phyloP scores from a whole-genome alignment of 106 monocot species.

The Dendrobium huoshanense region DNA sequence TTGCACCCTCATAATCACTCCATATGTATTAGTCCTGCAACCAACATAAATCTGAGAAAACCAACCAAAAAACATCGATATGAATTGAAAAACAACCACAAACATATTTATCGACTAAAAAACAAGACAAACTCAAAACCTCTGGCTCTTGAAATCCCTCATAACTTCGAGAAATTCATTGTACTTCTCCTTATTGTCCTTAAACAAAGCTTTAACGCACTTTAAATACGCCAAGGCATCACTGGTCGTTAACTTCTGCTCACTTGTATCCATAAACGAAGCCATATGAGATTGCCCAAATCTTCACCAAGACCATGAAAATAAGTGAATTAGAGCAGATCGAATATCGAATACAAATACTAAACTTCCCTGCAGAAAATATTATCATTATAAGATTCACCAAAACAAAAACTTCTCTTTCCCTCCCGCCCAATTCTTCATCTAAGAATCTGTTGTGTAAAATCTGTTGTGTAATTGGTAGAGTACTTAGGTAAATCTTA shows the following conservation, averaged over 20 bases:
- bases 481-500: too few species aligned
- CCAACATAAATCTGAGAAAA: neutral
- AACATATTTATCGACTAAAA: neutral
- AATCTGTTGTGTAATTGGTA: too few species aligned
- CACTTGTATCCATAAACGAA: neutral
- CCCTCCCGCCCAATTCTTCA: too few species aligned
- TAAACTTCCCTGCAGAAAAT: too few species aligned
- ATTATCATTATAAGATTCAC: too few species aligned
- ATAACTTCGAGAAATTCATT: constrained; percentile 79
- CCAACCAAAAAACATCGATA: neutral
- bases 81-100: neutral
- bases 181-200: constrained; percentile 73
- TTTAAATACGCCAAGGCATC: constrained; percentile 79
- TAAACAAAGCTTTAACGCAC: constrained; percentile 69
- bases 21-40: constrained; percentile 60
- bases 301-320: too few species aligned
- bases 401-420: too few species aligned
- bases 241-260: constrained; percentile 49
- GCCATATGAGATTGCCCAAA: too few species aligned
- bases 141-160: constrained; percentile 83
- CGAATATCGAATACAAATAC: too few species aligned
- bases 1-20: constrained; percentile 61
- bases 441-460: too few species aligned
- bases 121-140: constrained; percentile 23
- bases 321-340: too few species aligned